A percentile compares a stretch with the other conserved stretches of the same genome.
Conservation (phyloP, 306 rosid species). For the Cucurbita maxima region DNA sequence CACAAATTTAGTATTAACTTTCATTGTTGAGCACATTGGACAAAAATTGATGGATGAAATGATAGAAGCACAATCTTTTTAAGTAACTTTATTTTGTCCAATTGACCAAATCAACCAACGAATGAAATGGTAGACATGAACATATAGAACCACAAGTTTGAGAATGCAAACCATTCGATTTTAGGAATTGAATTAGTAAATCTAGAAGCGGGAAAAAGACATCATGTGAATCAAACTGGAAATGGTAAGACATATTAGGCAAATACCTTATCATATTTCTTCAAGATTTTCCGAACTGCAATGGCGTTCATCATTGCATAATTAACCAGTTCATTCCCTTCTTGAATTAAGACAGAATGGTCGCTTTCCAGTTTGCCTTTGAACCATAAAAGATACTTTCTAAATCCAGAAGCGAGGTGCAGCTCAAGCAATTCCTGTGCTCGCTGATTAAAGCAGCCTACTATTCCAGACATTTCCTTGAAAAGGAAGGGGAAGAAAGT, state of each 20-base stretch:
- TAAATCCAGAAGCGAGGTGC: constrained; percentile 78
- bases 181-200: too few relatives aligned
- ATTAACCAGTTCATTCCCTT: constrained; percentile 77
- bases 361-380: constrained; percentile 34
- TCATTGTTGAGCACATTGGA: not conserved
- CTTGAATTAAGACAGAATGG: constrained; percentile 41
- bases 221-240: not conserved
- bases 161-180: too few relatives aligned
- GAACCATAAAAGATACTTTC: constrained; percentile 55
- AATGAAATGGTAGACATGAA: not conserved
- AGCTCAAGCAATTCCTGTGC: constrained; percentile 68
- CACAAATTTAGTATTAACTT: not conserved
- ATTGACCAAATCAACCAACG: not conserved
- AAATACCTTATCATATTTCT: constrained; percentile 83
- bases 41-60: not conserved
- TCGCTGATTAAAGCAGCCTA: constrained; percentile 67
- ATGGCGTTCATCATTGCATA: constrained; percentile 74
- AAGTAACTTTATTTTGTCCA: not conserved
- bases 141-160: not conserved
- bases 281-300: constrained; percentile 73
- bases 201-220: too few relatives aligned
- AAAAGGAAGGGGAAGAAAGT: constrained; percentile 86
- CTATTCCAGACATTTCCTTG: constrained; percentile 67
- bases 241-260: not conserved
- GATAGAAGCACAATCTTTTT: not conserved